Evolutionary conservation across 352 stramenopile species (phyloP), one percentile per base, ranked within the genome.

Genomic region (Thalassiosira tumida): DNA sequence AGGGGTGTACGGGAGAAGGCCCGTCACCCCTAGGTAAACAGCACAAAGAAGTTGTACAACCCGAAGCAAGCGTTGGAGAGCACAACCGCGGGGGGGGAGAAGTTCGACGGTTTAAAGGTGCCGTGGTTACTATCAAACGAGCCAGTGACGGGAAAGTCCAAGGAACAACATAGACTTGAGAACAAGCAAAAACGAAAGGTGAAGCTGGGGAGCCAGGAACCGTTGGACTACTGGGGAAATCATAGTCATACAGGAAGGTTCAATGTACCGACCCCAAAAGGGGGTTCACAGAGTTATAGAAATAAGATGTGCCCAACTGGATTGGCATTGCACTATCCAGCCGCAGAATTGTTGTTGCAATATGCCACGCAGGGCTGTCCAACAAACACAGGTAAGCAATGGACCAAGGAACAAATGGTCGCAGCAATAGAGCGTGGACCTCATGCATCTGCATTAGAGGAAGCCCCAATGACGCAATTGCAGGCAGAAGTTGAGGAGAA

Each of bases 301-400:
- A 43, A 51, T 17, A 35, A 64, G 2, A 91, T 91, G 85, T 85
- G 75, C 13, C 77, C 85, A 17, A 17, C 1, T 1, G 72, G 72
- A 1, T 15, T 50, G 0, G 69, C 82, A 2, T 33, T 77, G 10
- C 26, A 79, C 26, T 77, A 87, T 33, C 76, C 64, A 4, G 76
- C 75, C 17, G 85, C 77, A 41, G 67, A 31, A 50, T 29, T 31
- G 21, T 31, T 91, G 15, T 7, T 70, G 5, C 17, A 86, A 59
- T 86, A 86, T 51, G 76, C 77, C 0, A 81, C 50, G 24, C 2
- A 29, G 33, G 85, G 85, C 0, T 91, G 85, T 50, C 85, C 84
- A 1, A 81, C 51, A 1, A 2, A 75, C 5, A 84, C 73, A 0
- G 78, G 76, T 1, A 47, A 64, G 7, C 14, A 67, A 14, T 90